Evolutionary conservation across 1,284 basidiomycete species (phyloP).

Genomic region (Heliocybe sulcata): DNA sequence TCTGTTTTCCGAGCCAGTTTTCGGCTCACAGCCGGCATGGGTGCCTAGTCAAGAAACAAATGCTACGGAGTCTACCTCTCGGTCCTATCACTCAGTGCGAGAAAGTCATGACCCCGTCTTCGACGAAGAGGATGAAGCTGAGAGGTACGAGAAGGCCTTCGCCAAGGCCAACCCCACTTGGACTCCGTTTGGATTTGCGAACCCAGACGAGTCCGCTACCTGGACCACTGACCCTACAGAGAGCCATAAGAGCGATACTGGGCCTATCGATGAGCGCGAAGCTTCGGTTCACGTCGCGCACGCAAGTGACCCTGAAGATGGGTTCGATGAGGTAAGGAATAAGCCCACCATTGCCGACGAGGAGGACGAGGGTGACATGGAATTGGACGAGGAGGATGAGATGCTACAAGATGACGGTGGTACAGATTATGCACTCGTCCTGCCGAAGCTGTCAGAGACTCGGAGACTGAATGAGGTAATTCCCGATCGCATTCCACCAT

Average conservation of each 20-base stretch:
- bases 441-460: neutral
- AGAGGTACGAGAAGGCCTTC: constrained; percentile 62
- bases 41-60: constrained; percentile 54
- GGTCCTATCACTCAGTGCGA: constrained; percentile 14
- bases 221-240: constrained; percentile 24
- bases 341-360: constrained; percentile 8
- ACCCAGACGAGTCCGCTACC: constrained; percentile 41
- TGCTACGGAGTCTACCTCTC: constrained; percentile 31
- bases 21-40: constrained; percentile 50
- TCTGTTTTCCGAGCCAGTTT: constrained; percentile 37
- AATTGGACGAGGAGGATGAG: constrained; percentile 26
- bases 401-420: constrained; percentile 14
- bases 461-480: neutral
- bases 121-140: constrained; percentile 60
- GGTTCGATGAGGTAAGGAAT: neutral
- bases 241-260: constrained; percentile 33
- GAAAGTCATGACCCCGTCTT: constrained; percentile 17
- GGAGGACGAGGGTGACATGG: constrained; percentile 18
- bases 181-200: constrained; percentile 38
- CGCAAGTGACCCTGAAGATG: neutral
- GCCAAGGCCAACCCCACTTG: constrained; percentile 41
- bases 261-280: constrained; percentile 11
- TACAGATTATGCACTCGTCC: constrained; percentile 17
- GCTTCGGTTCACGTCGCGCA: neutral
- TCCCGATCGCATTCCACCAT: neutral